A percentile compares a stretch with the other conserved stretches of the same genome.
phyloP scores from a whole-genome alignment of 306 rosid genomes.

The Corylus heterophylla region DNA sequence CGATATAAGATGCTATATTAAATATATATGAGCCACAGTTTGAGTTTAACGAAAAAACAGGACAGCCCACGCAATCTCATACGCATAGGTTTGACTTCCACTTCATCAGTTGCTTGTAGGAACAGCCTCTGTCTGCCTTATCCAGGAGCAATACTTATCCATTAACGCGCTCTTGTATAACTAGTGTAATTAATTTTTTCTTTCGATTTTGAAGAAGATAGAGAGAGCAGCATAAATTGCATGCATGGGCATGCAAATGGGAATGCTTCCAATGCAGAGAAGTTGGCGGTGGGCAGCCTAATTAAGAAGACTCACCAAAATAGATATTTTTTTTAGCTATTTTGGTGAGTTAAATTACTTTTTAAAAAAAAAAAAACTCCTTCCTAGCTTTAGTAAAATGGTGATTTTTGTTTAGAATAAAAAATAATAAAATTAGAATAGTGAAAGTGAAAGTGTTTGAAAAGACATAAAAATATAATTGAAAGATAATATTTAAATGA shows the following conservation, averaged over 20 bases:
- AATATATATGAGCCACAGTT: background rate
- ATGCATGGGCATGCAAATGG: background rate
- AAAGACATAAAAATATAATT: too few species aligned
- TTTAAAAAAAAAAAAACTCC: too few species aligned
- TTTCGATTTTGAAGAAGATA: too few species aligned
- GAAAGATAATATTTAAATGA: too few species aligned
- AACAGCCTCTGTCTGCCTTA: background rate
- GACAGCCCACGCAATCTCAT: background rate
- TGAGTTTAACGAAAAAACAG: background rate
- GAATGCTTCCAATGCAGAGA: background rate
- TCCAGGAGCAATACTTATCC: slow-evolving; percentile 5
- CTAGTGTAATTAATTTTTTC: too few species aligned
- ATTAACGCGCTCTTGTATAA: background rate
- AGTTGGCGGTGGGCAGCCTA: background rate
- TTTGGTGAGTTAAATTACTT: too few species aligned
- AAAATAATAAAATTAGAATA: too few species aligned
- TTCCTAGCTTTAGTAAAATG: too few species aligned
- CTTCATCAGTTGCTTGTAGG: background rate
- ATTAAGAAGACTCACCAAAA: too few species aligned
- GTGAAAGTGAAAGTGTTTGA: too few species aligned
- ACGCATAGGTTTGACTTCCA: background rate
- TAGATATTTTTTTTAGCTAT: too few species aligned
- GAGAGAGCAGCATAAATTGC: background rate
- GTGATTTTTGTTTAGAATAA: too few species aligned
- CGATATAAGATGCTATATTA: slow-evolving; percentile 10